Evolutionary conservation across 345 rosid species (phyloP).

Genomic region (Linum lewisii): DNA sequence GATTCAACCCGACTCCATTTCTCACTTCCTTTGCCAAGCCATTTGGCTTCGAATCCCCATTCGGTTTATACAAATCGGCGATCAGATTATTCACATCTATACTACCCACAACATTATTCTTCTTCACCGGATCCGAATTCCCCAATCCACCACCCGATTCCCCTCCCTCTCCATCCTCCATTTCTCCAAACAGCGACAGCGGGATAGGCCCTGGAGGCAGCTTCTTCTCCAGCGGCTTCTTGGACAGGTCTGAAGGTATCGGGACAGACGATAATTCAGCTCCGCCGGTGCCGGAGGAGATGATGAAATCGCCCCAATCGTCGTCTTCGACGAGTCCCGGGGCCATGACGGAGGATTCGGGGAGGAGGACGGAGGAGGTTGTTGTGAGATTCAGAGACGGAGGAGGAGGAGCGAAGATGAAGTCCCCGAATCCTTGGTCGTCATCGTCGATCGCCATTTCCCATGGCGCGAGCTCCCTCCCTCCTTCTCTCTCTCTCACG

Average conservation of each 20-base stretch:
- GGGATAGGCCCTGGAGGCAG: conserved; percentile 67
- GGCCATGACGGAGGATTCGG: conserved; percentile 17
- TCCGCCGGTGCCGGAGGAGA: conserved; percentile 14
- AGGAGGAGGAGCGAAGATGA: conserved; percentile 26
- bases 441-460: conserved; percentile 24
- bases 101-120: conserved; percentile 13
- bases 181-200: conserved; percentile 72
- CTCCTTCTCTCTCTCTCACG: not conserved
- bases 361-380: conserved; percentile 34
- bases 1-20: not conserved
- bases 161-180: conserved; percentile 29
- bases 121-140: conserved; percentile 19
- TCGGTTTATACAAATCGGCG: conserved; percentile 31
- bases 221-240: conserved; percentile 14
- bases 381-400: conserved; percentile 1
- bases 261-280: conserved; percentile 15
- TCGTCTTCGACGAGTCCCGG: conserved; percentile 32
- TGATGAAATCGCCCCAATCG: conserved; percentile 77
- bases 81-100: conserved; percentile 32
- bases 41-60: conserved; percentile 12
- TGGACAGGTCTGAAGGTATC: conserved; percentile 9
- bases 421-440: conserved; percentile 45
- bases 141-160: conserved; percentile 25
- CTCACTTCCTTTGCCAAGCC: not conserved
- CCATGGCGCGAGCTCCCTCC: conserved; percentile 19